Base-by-base conservation (phyloP, 23 red algal genomes). In the Agarophyton chilense region DNA sequence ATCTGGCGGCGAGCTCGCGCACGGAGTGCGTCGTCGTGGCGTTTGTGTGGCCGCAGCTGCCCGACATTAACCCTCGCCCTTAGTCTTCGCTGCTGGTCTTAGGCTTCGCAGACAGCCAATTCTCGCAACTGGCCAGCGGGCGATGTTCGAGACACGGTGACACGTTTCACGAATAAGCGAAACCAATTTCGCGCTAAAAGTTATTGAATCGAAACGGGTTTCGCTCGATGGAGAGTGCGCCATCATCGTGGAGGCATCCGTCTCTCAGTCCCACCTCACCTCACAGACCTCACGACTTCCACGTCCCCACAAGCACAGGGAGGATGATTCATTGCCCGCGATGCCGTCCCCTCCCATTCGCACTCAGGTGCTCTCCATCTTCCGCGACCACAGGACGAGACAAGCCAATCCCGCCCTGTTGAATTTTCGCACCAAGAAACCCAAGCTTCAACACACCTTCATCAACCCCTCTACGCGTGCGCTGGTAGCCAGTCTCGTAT, bases 1-100 rank as follows among this genome's bases (percentile, higher is more conserved):
- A 61, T 61, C 56, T 61, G 56, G 56, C 56, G 56, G 56, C 56
- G 56, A 61, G 56, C 56, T 61, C 56, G 56, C 4, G 13, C 22
- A 47, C 44, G 44, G 56, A 26, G 56, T 31, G 56, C 10, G 56
- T 19, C 56, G 25, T 25, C 56, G 25, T 25, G 1, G 5, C 56
- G 22, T 25, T 17, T 29, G 56, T 25, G 21, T 21, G 21, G 52
- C 56, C 22, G 24, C 56, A 25, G 56, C 25, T 8, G 21, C n/a
- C 24, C 22, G 10, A 8, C 56, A 1, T 25, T 61, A 29, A 25
- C 24, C 21, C 44, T 47, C 44, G 44, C 44, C 44, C n/a, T 6
- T 47, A 47, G 44, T 47, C 44, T 47, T 47, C 44, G 7, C 44
- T 12, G 44, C 12, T 12, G 12, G 44, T 47, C 44, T 47, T 47